Base-by-base conservation (phyloP, 1,139 yeast genomes). In the Yamadazyma conglobata region DNA sequence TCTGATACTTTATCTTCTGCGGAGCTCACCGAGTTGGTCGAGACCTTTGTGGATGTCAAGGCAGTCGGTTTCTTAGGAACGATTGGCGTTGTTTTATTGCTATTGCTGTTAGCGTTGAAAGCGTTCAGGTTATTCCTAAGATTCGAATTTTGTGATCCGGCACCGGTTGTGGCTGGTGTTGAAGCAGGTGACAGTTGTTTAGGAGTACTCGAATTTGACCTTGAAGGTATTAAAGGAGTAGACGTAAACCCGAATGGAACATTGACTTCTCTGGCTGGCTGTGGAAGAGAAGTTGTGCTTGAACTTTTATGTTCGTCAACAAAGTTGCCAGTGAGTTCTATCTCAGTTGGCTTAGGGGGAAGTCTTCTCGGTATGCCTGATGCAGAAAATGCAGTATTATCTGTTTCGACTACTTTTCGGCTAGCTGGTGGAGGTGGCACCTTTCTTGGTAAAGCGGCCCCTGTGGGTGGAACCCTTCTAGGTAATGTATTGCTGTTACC, bases 161-260 rank as follows among this genome's bases (percentile, higher is more conserved):
- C n/a, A n/a, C n/a, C 10, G 9, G 18, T 16, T 11, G 36, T 15
- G 15, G 34, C 32, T 5, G 40, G 25, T 11, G 22, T 15, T 18
- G 34, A 28, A 15, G 20, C 19, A 25, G 32, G 33, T 8, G 38
- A n/a, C n/a, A n/a, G n/a, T n/a, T n/a, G 38, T 23, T 22, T 36
- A 3, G 66, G 60, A 1, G 62, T 54, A 2, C 50, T 46, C 5
- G 66, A 53, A 25, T 43, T 50, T 1, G 68, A 56, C 30, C 62
- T 50, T 24, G 60, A 60, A 4, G 72, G 72, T 19, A 66, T 53
- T 13, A 67, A 56, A 2, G 72, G 72, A 0, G 67, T 51, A 0
- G 64, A 42, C 4, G 66, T 50, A 33, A 65, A 66, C 7, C 70
- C 73, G 24, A 60, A 37, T 5, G 69, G 68, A 3, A 46, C 37